Conservation (phyloP, 2,329 filamentous ascomycete genomes). For the Aspergillus pseudoterreus region DNA sequence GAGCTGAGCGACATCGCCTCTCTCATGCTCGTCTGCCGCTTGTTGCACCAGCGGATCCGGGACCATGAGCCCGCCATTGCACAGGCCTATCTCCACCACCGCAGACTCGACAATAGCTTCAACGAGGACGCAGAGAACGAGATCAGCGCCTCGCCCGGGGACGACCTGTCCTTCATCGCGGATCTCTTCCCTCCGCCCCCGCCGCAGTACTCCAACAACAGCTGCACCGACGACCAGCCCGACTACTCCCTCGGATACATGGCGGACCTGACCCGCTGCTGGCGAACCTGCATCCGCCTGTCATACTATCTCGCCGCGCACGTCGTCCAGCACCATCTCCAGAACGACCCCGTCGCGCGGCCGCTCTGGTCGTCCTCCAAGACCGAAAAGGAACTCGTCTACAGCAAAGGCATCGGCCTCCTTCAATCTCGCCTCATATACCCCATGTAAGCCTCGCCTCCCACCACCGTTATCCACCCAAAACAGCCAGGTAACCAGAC, state of each 20-base stretch:
- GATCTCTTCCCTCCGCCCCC: slow-evolving; percentile 25
- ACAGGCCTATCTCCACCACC: slow-evolving; percentile 18
- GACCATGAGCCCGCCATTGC: slow-evolving; percentile 20
- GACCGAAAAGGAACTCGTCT: slow-evolving; percentile 22
- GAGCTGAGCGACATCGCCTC: slow-evolving; percentile 17
- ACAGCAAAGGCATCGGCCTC: slow-evolving; percentile 19
- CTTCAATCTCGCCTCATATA: slow-evolving; percentile 20
- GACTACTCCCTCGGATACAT: slow-evolving; percentile 26
- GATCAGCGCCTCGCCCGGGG: slow-evolving; percentile 15
- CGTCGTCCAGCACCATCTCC: slow-evolving; percentile 19
- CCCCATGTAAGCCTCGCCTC: slow-evolving; percentile 14
- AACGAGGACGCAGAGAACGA: neutral
- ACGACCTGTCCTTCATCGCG: slow-evolving; percentile 24
- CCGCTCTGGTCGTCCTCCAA: slow-evolving; percentile 20
- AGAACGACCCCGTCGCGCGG: slow-evolving; percentile 15
- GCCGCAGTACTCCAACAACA: slow-evolving; percentile 19
- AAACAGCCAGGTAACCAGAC: neutral
- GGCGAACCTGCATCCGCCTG: slow-evolving; percentile 23
- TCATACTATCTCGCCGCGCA: slow-evolving; percentile 24
- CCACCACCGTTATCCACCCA: neutral
- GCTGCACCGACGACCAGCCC: slow-evolving; percentile 14
- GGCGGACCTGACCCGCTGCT: slow-evolving; percentile 21
- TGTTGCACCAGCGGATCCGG: slow-evolving; percentile 15
- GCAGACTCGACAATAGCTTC: slow-evolving; percentile 5
- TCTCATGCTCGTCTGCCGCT: slow-evolving; percentile 19